Percentiles rank a stretch among this genome's conserved stretches.
Evolutionary conservation across 306 rosid species (phyloP).

Genomic region (Prunus mira): DNA sequence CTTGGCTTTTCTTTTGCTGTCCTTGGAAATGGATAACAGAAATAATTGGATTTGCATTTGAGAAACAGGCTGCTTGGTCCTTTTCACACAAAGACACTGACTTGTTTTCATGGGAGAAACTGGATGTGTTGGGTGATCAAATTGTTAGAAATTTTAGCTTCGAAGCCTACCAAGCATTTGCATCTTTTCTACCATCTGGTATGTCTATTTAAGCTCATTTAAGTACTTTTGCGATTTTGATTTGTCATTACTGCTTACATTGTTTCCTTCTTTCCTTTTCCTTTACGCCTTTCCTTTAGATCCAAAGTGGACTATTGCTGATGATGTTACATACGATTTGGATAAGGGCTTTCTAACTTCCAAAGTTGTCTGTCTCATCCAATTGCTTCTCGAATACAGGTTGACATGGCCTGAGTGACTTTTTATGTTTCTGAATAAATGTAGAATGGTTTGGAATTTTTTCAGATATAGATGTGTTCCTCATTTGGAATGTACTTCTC

Average conservation of each 20-base stretch:
- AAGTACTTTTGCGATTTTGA: not conserved
- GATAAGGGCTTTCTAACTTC: constrained; percentile 50
- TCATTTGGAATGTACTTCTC: not conserved
- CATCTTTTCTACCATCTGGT: constrained; percentile 45
- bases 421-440: constrained; percentile 3
- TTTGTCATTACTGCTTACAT: constrained; percentile 12
- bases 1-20: constrained; percentile 20
- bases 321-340: constrained; percentile 29
- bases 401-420: constrained; percentile 18
- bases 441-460: constrained; percentile 9
- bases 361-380: constrained; percentile 68
- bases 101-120: constrained; percentile 38
- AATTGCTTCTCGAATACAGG: constrained; percentile 80
- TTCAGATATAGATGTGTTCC: not conserved
- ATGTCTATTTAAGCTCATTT: constrained; percentile 12
- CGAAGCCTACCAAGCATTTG: constrained; percentile 36
- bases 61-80: constrained; percentile 65
- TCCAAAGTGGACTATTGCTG: constrained; percentile 48
- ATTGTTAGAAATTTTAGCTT: constrained; percentile 45
- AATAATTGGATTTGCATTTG: constrained; percentile 10
- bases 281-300: constrained; percentile 30
- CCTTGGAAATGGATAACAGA: constrained; percentile 18
- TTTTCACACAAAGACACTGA: constrained; percentile 38
- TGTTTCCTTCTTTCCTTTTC: constrained; percentile 1
- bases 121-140: constrained; percentile 42